phyloP scores from a whole-genome alignment of 2,329 filamentous ascomycete genomes.

The Graphium sp. region DNA sequence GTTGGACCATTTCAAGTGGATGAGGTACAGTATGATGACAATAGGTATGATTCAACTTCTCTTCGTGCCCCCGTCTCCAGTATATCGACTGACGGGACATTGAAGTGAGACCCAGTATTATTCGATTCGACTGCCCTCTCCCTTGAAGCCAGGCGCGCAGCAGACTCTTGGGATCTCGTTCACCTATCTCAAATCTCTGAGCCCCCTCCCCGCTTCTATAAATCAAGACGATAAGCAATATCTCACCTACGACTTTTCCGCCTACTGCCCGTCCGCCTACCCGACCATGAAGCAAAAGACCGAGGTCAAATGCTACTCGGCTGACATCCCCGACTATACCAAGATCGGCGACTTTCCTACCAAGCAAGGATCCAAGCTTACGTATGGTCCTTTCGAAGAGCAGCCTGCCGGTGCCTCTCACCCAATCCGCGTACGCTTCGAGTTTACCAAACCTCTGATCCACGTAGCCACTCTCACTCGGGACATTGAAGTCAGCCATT shows the following conservation, averaged over 20 bases:
- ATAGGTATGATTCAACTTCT: conserved; percentile 27
- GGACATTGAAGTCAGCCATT: conserved; percentile 90
- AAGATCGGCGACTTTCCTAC: conserved; percentile 55
- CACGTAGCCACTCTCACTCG: conserved; percentile 69
- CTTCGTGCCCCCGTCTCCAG: too few relatives aligned
- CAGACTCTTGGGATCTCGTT: conserved; percentile 81
- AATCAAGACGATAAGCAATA: conserved; percentile 77
- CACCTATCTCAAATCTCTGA: conserved; percentile 62
- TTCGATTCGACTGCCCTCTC: conserved; percentile 58
- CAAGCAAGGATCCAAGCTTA: conserved; percentile 72
- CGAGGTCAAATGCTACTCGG: conserved; percentile 73
- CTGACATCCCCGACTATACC: conserved; percentile 73
- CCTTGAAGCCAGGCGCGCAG: conserved; percentile 60
- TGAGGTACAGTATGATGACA: conserved; percentile 43
- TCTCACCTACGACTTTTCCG: conserved; percentile 71
- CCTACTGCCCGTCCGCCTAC: conserved; percentile 73
- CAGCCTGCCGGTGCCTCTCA: conserved; percentile 61
- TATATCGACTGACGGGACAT: too few relatives aligned
- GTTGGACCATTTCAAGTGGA: conserved; percentile 53
- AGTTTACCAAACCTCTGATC: conserved; percentile 84
- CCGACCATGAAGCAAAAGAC: conserved; percentile 87
- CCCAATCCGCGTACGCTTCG: conserved; percentile 69
- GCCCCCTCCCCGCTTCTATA: conserved; percentile 66
- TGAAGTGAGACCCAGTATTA: conserved; percentile 64
- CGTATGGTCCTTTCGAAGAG: conserved; percentile 78